Evolutionary conservation across 495 filamentous ascomycete species (phyloP).

Genomic region (Penicillium fimorum): DNA sequence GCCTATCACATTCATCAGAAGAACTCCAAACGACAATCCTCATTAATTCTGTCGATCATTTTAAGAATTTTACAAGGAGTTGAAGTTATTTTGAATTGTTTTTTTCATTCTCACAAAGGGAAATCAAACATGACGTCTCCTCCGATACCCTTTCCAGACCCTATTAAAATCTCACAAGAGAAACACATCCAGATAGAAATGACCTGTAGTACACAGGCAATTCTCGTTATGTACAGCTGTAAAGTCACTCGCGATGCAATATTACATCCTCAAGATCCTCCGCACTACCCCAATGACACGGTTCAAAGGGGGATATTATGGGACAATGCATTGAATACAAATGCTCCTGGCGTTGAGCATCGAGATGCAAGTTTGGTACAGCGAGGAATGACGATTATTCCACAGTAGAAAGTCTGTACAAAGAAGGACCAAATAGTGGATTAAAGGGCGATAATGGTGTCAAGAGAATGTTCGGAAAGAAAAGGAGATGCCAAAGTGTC

Average conservation of each 20-base stretch:
- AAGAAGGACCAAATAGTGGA: constrained; percentile 29
- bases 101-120: constrained; percentile 29
- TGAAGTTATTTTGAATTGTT: constrained; percentile 5
- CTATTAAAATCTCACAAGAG: constrained; percentile 28
- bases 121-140: constrained; percentile 34
- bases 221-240: constrained; percentile 43
- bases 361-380: constrained; percentile 32
- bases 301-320: constrained; percentile 23
- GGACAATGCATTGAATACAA: constrained; percentile 20
- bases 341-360: constrained; percentile 22
- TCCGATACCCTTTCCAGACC: constrained; percentile 22
- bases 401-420: constrained; percentile 31
- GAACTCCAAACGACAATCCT: constrained; percentile 24
- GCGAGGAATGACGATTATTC: constrained; percentile 20
- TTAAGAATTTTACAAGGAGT: not conserved
- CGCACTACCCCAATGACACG: constrained; percentile 15
- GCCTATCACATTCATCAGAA: constrained; percentile 27
- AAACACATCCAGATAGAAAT: constrained; percentile 20
- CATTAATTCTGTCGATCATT: constrained; percentile 30
- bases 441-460: constrained; percentile 39
- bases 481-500: constrained; percentile 30
- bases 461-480: constrained; percentile 23
- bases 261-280: constrained; percentile 12
- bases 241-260: constrained; percentile 25
- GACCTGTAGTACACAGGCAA: constrained; percentile 14